phyloP scores from a whole-genome alignment of 768 basidiomycete genomes.

The Clitopilus hobsonii region DNA sequence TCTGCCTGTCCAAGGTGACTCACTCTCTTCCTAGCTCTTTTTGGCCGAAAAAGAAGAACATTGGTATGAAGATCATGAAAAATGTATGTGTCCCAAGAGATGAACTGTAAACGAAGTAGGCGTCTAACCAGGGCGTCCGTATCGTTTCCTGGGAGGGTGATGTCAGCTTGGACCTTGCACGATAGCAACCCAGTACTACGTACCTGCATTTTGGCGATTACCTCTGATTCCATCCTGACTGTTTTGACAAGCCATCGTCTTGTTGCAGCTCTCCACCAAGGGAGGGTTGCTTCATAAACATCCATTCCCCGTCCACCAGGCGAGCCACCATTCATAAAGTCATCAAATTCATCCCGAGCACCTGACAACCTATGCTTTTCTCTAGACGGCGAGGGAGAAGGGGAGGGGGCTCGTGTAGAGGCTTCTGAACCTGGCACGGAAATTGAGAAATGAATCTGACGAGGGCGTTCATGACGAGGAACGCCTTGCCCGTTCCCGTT shows the following conservation, averaged over 20 bases:
- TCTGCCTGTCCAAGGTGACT: conserved; percentile 18
- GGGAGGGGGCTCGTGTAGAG: conserved; percentile 29
- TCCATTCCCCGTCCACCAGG: conserved; percentile 36
- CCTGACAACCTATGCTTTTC: not conserved
- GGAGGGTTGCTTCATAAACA: conserved; percentile 60
- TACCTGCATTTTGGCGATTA: conserved; percentile 70
- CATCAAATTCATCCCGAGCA: not conserved
- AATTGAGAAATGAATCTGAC: conserved; percentile 19
- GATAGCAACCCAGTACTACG: conserved; percentile 6
- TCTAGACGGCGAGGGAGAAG: conserved; percentile 16
- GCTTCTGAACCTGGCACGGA: conserved; percentile 25
- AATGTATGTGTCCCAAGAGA: conserved; percentile 84
- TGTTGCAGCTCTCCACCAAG: conserved; percentile 61
- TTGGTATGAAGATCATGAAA: conserved; percentile 87
- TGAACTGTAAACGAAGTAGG: conserved; percentile 81
- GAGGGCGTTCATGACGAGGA: not conserved
- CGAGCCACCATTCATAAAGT: conserved; percentile 2
- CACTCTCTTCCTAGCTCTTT: conserved; percentile 69
- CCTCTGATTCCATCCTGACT: conserved; percentile 54
- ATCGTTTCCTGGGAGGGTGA: conserved; percentile 36
- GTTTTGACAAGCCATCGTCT: conserved; percentile 47
- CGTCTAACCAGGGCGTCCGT: conserved; percentile 65
- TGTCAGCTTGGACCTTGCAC: conserved; percentile 4
- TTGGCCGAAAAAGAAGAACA: conserved; percentile 86
- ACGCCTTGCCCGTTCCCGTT: not conserved